phyloP scores from a whole-genome alignment of 306 rosid species.

The Hippophae gyantsensis region DNA sequence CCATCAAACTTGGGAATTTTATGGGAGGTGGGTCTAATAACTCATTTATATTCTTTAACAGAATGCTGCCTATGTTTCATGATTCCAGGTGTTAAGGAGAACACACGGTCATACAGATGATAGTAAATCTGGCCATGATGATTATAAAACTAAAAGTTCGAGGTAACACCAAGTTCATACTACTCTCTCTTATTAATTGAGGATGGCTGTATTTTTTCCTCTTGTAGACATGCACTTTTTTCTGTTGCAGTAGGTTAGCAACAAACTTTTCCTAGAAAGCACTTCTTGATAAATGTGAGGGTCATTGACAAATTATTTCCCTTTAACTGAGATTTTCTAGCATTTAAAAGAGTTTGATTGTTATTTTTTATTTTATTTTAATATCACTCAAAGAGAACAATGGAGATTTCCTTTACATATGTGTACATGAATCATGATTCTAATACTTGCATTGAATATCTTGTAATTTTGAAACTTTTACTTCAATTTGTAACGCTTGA shows the following conservation, averaged over 20 bases:
- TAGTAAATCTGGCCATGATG: conserved; percentile 30
- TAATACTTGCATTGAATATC: too few species aligned
- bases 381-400: too few species aligned
- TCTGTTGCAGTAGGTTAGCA: background rate
- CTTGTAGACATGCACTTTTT: background rate
- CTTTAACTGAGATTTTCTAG: too few species aligned
- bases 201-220: background rate
- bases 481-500: conserved; percentile 17
- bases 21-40: background rate
- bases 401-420: too few species aligned
- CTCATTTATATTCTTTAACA: too few species aligned
- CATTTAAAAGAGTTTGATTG: too few species aligned
- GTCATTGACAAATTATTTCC: too few species aligned
- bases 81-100: conserved; percentile 32
- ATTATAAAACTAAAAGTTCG: conserved; percentile 35
- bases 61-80: conserved; percentile 12
- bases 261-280: background rate
- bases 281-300: too few species aligned
- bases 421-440: too few species aligned
- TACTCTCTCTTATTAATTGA: background rate
- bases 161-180: conserved; percentile 35
- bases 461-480: conserved; percentile 7
- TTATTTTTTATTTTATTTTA: too few species aligned
- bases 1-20: too few species aligned
- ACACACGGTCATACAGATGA: conserved; percentile 13